Evolutionary conservation across 768 basidiomycete species (phyloP).

Genomic region (Podaxis mareebaensis): DNA sequence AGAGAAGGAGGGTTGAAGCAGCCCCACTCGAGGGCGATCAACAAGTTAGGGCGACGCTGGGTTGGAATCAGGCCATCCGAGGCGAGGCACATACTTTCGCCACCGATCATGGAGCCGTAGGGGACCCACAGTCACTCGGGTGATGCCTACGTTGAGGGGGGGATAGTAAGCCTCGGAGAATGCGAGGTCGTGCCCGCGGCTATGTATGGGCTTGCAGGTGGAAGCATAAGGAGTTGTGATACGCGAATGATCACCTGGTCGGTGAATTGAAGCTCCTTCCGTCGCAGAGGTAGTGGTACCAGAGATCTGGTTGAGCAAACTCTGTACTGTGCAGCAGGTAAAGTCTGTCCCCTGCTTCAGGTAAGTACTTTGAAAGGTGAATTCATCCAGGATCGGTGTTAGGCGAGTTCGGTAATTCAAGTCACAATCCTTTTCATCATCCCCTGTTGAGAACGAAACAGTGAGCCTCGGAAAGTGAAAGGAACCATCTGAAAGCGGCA

Average conservation of each 20-base stretch:
- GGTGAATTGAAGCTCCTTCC: not conserved
- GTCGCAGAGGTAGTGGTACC: not conserved
- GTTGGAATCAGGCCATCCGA: not conserved
- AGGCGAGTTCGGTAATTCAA: no score
- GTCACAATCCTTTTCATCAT: no score
- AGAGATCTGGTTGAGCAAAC: not conserved
- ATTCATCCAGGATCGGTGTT: no score
- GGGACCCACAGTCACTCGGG: not conserved
- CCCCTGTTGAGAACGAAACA: no score
- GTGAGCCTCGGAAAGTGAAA: no score
- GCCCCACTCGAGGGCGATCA: not conserved
- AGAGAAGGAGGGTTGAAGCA: slow-evolving; percentile 1
- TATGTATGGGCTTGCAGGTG: not conserved
- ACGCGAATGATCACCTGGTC: not conserved
- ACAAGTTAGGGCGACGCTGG: not conserved
- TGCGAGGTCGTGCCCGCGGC: not conserved
- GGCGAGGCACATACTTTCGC: not conserved
- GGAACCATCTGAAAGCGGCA: no score
- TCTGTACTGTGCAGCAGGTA: not conserved
- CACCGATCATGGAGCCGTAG: not conserved
- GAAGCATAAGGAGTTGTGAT: not conserved
- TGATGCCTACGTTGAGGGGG: not conserved
- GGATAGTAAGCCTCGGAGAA: slow-evolving; percentile 3
- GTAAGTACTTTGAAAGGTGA: not conserved
- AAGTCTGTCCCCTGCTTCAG: not conserved